These are phyloP conservation scores for Populus tremula DNA, from an alignment of 345 rosid genomes.

Conservation along the genomic window DNA sequence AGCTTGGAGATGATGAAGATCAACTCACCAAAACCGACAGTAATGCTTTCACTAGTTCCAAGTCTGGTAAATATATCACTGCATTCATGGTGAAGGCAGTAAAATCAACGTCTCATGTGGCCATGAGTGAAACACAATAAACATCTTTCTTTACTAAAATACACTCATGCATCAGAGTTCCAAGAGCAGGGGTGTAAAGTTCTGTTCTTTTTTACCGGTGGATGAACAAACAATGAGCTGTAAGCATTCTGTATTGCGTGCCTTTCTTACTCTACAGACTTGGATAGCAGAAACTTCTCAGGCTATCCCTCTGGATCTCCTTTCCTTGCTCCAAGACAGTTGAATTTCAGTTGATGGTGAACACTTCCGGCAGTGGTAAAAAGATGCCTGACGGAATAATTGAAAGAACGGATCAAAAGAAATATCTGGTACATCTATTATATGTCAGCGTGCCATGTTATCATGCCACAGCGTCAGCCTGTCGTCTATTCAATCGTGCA, in stretches of 20 bases:
- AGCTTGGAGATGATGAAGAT: too few relatives aligned
- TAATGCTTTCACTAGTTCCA: too few relatives aligned
- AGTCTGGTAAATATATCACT: too few relatives aligned
- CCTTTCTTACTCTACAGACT: not conserved
- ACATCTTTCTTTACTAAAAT: not conserved
- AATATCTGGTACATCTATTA: not conserved
- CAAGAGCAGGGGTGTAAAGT: too few relatives aligned
- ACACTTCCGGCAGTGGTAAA: not conserved
- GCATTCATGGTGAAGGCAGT: not conserved
- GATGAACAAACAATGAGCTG: not conserved
- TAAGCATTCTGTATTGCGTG: not conserved
- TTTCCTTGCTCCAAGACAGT: constrained; percentile 1
- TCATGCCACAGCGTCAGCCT: constrained; percentile 82
- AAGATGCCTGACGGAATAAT: not conserved
- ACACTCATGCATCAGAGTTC: not conserved
- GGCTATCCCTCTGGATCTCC: not conserved
- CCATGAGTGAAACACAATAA: too few relatives aligned
- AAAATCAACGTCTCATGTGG: not conserved
- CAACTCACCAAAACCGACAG: too few relatives aligned
- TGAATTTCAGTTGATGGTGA: not conserved
- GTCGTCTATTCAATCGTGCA: constrained; percentile 76
- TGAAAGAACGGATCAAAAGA: not conserved
- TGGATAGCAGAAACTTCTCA: not conserved
- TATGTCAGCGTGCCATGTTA: not conserved
- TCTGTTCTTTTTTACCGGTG: not conserved